Conservation (phyloP, 805 yeast species). For the Jamesozyma gamospora region DNA sequence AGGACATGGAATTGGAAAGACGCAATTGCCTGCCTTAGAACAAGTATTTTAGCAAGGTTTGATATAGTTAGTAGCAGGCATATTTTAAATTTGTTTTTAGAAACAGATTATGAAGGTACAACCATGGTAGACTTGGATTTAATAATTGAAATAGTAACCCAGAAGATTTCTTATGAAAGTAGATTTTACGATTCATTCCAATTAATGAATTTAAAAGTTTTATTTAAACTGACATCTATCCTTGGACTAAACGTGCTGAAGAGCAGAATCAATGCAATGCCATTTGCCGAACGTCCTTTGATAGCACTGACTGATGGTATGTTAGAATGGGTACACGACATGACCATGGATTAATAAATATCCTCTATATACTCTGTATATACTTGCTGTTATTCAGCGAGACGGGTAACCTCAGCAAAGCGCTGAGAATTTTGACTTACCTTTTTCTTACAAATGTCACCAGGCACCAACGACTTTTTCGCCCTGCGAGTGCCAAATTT, state of each 20-base stretch:
- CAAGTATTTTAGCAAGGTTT: conserved; percentile 47
- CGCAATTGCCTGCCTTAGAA: conserved; percentile 43
- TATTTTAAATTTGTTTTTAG: conserved; percentile 35
- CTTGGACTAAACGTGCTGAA: conserved; percentile 17
- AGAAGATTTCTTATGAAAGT: conserved; percentile 49
- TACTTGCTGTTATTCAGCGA: too few species aligned
- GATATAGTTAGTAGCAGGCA: conserved; percentile 48
- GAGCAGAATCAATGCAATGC: conserved; percentile 15
- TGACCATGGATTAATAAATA: conserved; percentile 2
- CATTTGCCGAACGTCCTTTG: conserved; percentile 4
- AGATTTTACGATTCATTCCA: conserved; percentile 56
- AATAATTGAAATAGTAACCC: conserved; percentile 36
- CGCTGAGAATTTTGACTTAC: too few species aligned
- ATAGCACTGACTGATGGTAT: conserved; percentile 10
- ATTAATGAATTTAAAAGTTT: conserved; percentile 33
- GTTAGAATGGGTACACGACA: conserved; percentile 16
- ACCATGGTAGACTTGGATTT: conserved; percentile 26
- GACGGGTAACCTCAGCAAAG: too few species aligned
- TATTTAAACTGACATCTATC: conserved; percentile 30
- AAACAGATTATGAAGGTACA: conserved; percentile 2
- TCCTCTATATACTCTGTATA: background rate
- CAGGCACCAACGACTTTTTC: background rate
- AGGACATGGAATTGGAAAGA: conserved; percentile 40
- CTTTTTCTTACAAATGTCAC: background rate
- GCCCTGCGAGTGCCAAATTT: too few species aligned